Base-by-base conservation (phyloP, 1,284 basidiomycete genomes). In the Trametes hirsuta region DNA sequence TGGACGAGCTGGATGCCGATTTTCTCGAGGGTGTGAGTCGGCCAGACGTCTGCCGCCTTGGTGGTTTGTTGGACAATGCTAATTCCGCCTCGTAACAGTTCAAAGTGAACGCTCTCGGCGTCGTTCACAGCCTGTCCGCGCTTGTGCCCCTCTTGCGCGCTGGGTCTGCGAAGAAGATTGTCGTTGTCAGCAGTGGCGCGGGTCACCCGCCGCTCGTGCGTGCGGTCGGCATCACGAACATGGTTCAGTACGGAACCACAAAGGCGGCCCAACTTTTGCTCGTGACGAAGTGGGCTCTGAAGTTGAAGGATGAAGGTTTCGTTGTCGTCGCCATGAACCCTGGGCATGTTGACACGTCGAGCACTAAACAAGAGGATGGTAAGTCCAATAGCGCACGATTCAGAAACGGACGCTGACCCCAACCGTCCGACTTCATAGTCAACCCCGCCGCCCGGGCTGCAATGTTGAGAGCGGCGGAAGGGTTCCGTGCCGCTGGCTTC, bases 261-360 rank as follows among this genome's bases (percentile, higher is more conserved):
- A 79, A 78, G 62, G 74, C 75, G 2, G 78, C 74, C 3, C 40
- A 76, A n/a, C 78, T 80, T 63, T 72, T 79, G 68, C 74, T 68
- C 37, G 66, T 74, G n/a, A 74, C 70, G 22, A 76, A 79, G 61
- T 80, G 74, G 61, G 76, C 79, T 2, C 67, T 65, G 9, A 63
- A 71, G 48, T 69, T 72, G 53, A 69, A 71, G 47, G 55, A 64
- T 6, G 76, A 80, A 50, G 78, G 76, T 9, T 70, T 81, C 55
- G 61, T 72, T 2, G 75, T 78, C 67, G 64, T 79, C 14, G 64
- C 75, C 2, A 50, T 79, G 50, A 72, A 71, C 54, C 78, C 78
- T 3, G 78, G 77, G 21, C 25, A 74, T 11, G 77, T 80, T 14
- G 66, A 76, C 58, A 76, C 74, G 15, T 45, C 47, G 15, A 40